Evolutionary conservation across 495 filamentous ascomycete genomes (phyloP).

Genomic region (Parathielavia hyrcaniae): DNA sequence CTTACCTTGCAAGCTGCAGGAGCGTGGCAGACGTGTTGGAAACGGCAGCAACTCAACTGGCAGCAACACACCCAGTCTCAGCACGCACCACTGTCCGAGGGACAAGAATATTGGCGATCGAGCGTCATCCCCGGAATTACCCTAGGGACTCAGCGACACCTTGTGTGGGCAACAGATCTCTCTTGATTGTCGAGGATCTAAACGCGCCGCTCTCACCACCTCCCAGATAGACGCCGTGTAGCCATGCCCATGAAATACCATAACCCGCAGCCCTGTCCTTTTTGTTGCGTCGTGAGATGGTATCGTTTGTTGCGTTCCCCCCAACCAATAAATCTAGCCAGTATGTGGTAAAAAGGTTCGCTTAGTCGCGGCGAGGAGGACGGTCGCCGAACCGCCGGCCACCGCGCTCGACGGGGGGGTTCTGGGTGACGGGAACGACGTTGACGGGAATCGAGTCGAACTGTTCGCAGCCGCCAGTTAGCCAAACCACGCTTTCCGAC

Average conservation of each 20-base stretch:
- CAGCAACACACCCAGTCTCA: not conserved
- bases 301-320: conserved; percentile 17
- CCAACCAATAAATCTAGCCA: conserved; percentile 17
- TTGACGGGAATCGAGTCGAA: conserved; percentile 97
- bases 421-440: conserved; percentile 80
- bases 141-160: conserved; percentile 81
- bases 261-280: conserved; percentile 23
- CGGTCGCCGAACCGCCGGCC: conserved; percentile 48
- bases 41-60: not conserved
- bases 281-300: conserved; percentile 17
- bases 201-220: conserved; percentile 37
- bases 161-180: conserved; percentile 57
- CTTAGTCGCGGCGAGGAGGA: conserved; percentile 42
- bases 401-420: conserved; percentile 74
- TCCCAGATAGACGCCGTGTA: conserved; percentile 46
- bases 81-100: conserved; percentile 6
- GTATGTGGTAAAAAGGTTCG: conserved; percentile 13
- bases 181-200: conserved; percentile 44
- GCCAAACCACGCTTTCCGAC: conserved; percentile 5
- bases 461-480: conserved; percentile 46
- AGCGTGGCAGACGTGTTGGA: not conserved
- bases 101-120: conserved; percentile 72
- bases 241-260: conserved; percentile 36
- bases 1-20: not conserved
- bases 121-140: conserved; percentile 63